Conservation (phyloP, 495 filamentous ascomycete genomes). For the Parathielavia hyrcaniae region DNA sequence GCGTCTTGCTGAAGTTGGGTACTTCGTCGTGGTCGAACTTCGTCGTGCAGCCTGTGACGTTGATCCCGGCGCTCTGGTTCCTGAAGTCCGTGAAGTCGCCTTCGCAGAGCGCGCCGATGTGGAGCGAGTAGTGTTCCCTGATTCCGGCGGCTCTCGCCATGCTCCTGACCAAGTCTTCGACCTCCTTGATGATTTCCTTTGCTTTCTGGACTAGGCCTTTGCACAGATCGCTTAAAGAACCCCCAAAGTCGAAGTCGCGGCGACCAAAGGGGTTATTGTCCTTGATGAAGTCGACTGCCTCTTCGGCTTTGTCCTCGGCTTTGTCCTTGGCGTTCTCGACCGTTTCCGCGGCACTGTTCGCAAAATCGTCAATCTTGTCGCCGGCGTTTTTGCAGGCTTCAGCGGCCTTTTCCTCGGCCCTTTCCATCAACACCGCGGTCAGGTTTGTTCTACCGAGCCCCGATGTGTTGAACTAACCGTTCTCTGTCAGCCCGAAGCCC, state of each 20-base stretch:
- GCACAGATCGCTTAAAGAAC: slow-evolving; percentile 30
- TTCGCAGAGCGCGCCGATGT: slow-evolving; percentile 62
- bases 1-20: slow-evolving; percentile 49
- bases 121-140: slow-evolving; percentile 65
- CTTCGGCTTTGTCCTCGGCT: not conserved
- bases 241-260: slow-evolving; percentile 20
- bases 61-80: slow-evolving; percentile 39
- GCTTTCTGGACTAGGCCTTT: slow-evolving; percentile 28
- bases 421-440: not conserved
- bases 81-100: slow-evolving; percentile 51
- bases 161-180: slow-evolving; percentile 33
- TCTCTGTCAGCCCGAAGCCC: slow-evolving; percentile 4
- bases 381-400: not conserved
- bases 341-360: slow-evolving; percentile 11
- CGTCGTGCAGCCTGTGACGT: slow-evolving; percentile 57
- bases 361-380: not conserved
- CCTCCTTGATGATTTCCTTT: slow-evolving; percentile 19
- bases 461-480: slow-evolving; percentile 55
- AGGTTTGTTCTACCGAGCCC: slow-evolving; percentile 42
- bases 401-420: slow-evolving; percentile 7
- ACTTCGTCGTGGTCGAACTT: slow-evolving; percentile 51
- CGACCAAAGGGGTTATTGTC: not conserved
- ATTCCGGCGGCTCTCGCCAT: slow-evolving; percentile 48
- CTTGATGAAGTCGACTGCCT: not conserved
- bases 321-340: not conserved